Evolutionary conservation across 495 filamentous ascomycete species (phyloP).

Genomic region (Eremomyces bilateralis): DNA sequence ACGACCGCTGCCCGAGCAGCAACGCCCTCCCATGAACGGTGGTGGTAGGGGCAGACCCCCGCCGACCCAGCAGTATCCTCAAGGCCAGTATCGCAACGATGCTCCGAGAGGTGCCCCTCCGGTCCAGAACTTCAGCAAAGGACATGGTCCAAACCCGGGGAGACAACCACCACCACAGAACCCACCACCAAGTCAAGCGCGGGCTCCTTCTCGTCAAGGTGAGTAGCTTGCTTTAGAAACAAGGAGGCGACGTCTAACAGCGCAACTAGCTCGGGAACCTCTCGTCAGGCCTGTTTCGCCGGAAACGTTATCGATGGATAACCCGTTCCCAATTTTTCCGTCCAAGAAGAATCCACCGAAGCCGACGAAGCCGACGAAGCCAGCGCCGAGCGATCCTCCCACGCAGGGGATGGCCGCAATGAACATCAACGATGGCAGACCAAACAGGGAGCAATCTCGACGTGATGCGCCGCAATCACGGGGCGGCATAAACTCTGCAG

Average conservation of each 20-base stretch:
- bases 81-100: not conserved
- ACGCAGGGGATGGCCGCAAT: not conserved
- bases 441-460: too few relatives aligned
- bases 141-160: not conserved
- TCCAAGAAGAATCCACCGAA: constrained; percentile 5
- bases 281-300: too few relatives aligned
- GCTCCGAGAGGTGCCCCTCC: not conserved
- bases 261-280: too few relatives aligned
- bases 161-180: constrained; percentile 4
- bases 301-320: constrained; percentile 10
- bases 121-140: not conserved
- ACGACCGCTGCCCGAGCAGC: constrained; percentile 3
- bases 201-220: too few relatives aligned
- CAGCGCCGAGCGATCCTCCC: not conserved
- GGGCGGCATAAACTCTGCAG: too few relatives aligned
- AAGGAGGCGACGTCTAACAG: too few relatives aligned
- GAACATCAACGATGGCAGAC: not conserved
- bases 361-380: not conserved
- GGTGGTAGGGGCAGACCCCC: too few relatives aligned
- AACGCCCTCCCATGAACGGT: constrained; percentile 1
- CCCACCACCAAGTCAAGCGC: constrained; percentile 1
- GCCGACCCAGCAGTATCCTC: constrained; percentile 2
- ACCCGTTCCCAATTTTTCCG: constrained; percentile 15
- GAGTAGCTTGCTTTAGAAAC: too few relatives aligned
- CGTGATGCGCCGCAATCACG: too few relatives aligned